phyloP scores from a whole-genome alignment of 768 basidiomycete genomes.

The Boletus insuetus region DNA sequence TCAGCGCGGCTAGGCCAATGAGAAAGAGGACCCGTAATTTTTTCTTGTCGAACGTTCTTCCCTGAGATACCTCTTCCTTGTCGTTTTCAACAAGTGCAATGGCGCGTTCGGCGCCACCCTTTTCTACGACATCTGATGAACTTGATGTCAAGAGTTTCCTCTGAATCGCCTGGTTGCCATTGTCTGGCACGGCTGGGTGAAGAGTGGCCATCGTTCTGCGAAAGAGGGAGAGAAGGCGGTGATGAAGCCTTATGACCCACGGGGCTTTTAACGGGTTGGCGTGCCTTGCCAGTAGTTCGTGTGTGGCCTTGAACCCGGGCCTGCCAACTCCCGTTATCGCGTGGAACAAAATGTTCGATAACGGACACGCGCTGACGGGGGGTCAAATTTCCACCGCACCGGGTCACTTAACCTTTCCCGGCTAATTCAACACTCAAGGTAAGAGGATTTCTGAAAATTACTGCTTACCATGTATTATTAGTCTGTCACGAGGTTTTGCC shows the following conservation, averaged over 20 bases:
- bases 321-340: neutral
- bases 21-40: conserved; percentile 46
- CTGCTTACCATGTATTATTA: no score
- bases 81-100: conserved; percentile 3
- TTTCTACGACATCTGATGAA: conserved; percentile 12
- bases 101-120: conserved; percentile 20
- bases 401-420: no score
- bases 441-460: no score
- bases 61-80: conserved; percentile 3
- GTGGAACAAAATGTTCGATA: neutral
- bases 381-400: no score
- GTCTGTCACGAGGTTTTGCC: neutral
- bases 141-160: conserved; percentile 19
- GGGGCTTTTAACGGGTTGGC: neutral
- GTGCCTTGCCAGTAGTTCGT: neutral
- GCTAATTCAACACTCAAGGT: no score
- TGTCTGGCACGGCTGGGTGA: neutral
- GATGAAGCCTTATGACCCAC: conserved; percentile 1
- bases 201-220: conserved; percentile 18
- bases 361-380: no score
- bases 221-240: conserved; percentile 2
- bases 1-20: conserved; percentile 50
- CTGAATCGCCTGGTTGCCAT: conserved; percentile 11
- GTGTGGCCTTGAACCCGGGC: neutral
- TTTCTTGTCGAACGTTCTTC: conserved; percentile 11